Evolutionary conservation across 2,329 filamentous ascomycete genomes (phyloP), one percentile per base, ranked within the genome.

Genomic region (Aureobasidium sp.): DNA sequence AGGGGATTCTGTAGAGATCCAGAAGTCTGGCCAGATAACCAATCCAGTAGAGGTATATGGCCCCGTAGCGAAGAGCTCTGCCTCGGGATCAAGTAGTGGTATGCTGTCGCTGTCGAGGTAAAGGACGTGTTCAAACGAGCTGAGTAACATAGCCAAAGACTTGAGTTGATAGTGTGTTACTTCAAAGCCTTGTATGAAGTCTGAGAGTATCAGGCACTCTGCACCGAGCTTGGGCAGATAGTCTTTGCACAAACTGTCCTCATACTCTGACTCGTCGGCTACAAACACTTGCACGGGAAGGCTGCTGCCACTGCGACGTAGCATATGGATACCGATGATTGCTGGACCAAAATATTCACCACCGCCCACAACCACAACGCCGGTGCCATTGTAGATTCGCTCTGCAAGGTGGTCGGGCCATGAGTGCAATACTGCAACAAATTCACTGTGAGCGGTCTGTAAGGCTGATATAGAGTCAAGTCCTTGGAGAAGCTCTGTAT

Each of bases 61-160:
- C n/a, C 77, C 72, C 4, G 68, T 67, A 1, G 64, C 66, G 66
- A 82, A 80, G 1, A 81, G 68, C 5, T 66, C 48, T 17, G 48
- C 34, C 14, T 77, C 74, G 0, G 79, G 79, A 15, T 74, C 68
- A 3, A 72, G 66, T 1, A 81, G 61, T 0, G 79, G 76, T 42
- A 81, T 78, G 44, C 74, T 74, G 52, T 81, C 79, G 2, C 76
- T 77, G 63, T 81, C 79, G 14, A 81, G 69, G 65, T 79, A 81
- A 5, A 81, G 70, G 11, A 81, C 72, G 27, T 79, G 71, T 63
- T 79, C 75, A 57, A 81, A 82, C 0, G 76, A 77, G 7, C 77
- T 79, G 66, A 81, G 78, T 6, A 81, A 70, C 68, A 81, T 76
- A 0, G 78, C 76, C 29, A 81, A 74, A 1, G 74, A 70, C 65